Evolutionary conservation across 1,139 yeast species (phyloP), one percentile per base, ranked within the genome.

Genomic region (Saccharomyces hybrid): DNA sequence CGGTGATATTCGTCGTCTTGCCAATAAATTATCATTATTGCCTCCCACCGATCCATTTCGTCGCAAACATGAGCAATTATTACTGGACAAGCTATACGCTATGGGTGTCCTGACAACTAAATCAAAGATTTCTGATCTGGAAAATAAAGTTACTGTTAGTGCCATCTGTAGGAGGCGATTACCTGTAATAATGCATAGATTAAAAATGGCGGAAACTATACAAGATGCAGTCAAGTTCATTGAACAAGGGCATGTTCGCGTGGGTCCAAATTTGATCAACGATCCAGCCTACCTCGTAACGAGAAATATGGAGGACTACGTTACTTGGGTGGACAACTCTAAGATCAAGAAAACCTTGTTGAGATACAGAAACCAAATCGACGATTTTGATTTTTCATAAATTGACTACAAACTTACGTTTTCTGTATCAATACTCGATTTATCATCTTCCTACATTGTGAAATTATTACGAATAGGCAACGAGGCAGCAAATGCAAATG

Each of bases 191-290:
- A 88, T 95, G 96, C 90, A 95, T 65, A 80, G 97, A 57, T 76
- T 91, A 60, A 89, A 87, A 65, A 95, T 95, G 99, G 95, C 96
- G 0, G 93, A 91, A 66, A 86, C 86, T 48, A 78, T 93, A 46
- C 76, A 81, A 38, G 98, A 90, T 70, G 99, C 98, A 0, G 88
- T 91, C 23, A 88, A 88, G 50, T 89, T 88, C 67, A 80, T 95
- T 23, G 98, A 93, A 67, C 98, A 93, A 70, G 99, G 99, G 3
- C 98, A 95, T 67, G 96, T 95, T 3, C 80, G 99, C 62, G 96
- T 95, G 9, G 99, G 99, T 0, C 99, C 98, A 8, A 88, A 90
- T 66, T 86, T 93, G 34, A 84, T 95, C 50, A 90, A 96, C 0
- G 99, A 95, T 69, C 95, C 99, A 3, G 97, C 99, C 0, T 93